These are phyloP conservation scores for Malassezia japonica DNA, from an alignment of 1,284 basidiomycete species.

Conservation along the genomic window DNA sequence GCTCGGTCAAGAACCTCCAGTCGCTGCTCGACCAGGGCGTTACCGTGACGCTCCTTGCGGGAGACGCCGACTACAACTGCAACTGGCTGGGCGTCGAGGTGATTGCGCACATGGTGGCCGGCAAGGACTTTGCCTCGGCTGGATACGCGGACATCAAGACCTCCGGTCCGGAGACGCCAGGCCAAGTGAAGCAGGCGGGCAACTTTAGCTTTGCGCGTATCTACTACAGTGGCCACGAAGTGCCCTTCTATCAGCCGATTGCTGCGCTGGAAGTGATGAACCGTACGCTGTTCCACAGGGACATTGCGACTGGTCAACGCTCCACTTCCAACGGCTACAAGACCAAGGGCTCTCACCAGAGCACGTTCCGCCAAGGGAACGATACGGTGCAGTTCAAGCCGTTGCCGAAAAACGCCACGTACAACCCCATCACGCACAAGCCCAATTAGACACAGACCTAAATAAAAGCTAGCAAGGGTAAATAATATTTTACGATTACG, in stretches of 20 bases:
- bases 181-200: slow-evolving; percentile 27
- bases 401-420: slow-evolving; percentile 17
- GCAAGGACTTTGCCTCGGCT: slow-evolving; percentile 19
- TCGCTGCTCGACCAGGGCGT: slow-evolving; percentile 24
- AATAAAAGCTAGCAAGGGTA: no score
- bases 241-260: slow-evolving; percentile 32
- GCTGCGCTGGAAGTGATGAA: slow-evolving; percentile 25
- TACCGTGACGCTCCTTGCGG: slow-evolving; percentile 25
- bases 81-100: slow-evolving; percentile 26
- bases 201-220: slow-evolving; percentile 26
- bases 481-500: no score
- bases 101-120: slow-evolving; percentile 21
- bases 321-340: not conserved
- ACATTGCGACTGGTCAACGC: slow-evolving; percentile 23
- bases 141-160: slow-evolving; percentile 23
- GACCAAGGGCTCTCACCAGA: not conserved
- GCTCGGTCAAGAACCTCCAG: slow-evolving; percentile 23
- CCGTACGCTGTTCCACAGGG: slow-evolving; percentile 20
- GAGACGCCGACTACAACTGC: slow-evolving; percentile 36
- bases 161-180: slow-evolving; percentile 16
- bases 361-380: not conserved
- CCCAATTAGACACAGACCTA: not conserved
- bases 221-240: slow-evolving; percentile 32
- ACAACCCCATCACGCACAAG: slow-evolving; percentile 19
- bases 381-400: slow-evolving; percentile 21